Conservation (phyloP, 306 rosid species). For the Cicer pinnatifidum region DNA sequence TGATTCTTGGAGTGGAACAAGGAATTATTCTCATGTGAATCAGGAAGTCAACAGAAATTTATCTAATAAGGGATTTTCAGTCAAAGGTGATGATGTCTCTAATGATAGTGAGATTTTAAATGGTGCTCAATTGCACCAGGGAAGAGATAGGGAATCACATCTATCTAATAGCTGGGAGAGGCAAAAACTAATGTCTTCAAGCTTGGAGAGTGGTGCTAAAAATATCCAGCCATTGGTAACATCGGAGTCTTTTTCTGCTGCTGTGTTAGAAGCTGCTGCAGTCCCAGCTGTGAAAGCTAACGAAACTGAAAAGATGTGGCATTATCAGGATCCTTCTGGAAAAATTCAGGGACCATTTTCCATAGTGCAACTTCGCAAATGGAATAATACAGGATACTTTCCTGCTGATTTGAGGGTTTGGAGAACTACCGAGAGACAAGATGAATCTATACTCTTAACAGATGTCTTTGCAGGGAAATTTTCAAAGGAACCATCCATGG, state of each 20-base stretch:
- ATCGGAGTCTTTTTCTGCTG: conserved; percentile 51
- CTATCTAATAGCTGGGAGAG: conserved; percentile 70
- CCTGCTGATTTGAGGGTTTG: conserved; percentile 87
- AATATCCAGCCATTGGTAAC: conserved; percentile 48
- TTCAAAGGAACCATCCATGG: conserved; percentile 54
- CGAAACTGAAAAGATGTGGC: conserved; percentile 89
- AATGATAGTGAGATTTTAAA: conserved; percentile 60
- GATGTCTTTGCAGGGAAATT: conserved; percentile 82
- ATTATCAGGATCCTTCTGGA: conserved; percentile 92
- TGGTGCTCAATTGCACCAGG: conserved; percentile 64
- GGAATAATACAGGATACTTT: conserved; percentile 93
- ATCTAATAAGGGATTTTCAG: conserved; percentile 72
- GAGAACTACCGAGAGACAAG: conserved; percentile 68
- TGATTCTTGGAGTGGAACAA: conserved; percentile 81
- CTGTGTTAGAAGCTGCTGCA: conserved; percentile 53
- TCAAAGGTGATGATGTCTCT: conserved; percentile 63
- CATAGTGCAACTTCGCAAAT: conserved; percentile 83
- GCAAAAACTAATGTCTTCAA: conserved; percentile 56
- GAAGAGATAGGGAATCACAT: conserved; percentile 78
- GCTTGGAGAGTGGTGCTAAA: conserved; percentile 60
- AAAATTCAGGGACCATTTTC: conserved; percentile 99
- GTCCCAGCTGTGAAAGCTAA: conserved; percentile 57
- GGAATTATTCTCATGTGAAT: conserved; percentile 62
- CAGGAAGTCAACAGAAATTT: conserved; percentile 69
- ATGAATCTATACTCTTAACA: conserved; percentile 69